Evolutionary conservation across 805 yeast species (phyloP), one percentile per base, ranked within the genome.

Genomic region (Candida alai): DNA sequence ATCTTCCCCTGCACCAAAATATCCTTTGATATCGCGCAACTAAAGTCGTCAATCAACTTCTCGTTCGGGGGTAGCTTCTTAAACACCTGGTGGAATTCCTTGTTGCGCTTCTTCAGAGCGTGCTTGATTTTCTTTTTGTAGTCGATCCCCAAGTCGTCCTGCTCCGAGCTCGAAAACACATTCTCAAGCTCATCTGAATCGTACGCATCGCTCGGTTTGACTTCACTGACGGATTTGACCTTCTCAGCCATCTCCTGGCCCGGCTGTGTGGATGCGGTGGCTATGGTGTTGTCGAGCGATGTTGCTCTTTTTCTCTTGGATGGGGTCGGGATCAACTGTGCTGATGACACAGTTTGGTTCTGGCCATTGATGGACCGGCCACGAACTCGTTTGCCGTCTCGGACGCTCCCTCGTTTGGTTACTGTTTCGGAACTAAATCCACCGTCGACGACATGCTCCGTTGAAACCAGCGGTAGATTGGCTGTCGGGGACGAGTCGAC

Each of bases 11-110:
- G 89, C 12, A 79, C 65, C 20, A 82, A 56, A 24, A 82, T 77
- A 44, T 82, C 88, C 34, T 73, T 68, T 13, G 79, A 76, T 19
- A 73, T 61, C 0, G 88, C 88, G 59, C 88, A 80, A 13, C 76
- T 68, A 47, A 62, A 76, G 42, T 79, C 86, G 18, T 71, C 77
- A 25, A 80, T 62, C n/a, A 80, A 61, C 19, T 65, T 55, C 45
- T 81, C 89, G 18, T 49, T 54, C 1, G 56, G 36, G 3, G 76
- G 73, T 1, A 80, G 49, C 28, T 71, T 70, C 27, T 74, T 70
- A 54, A 81, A 81, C 11, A 71, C 47, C 30, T 68, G 70, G 48
- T 79, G 86, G 51, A 80, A 80, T 15, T 78, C 79, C 14, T 64
- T 62, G 44, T 79, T 80, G 39, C 76, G 62, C 47, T 74, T 79